phyloP scores from a whole-genome alignment of 2,329 filamentous ascomycete genomes.

The Periconia sp. region DNA sequence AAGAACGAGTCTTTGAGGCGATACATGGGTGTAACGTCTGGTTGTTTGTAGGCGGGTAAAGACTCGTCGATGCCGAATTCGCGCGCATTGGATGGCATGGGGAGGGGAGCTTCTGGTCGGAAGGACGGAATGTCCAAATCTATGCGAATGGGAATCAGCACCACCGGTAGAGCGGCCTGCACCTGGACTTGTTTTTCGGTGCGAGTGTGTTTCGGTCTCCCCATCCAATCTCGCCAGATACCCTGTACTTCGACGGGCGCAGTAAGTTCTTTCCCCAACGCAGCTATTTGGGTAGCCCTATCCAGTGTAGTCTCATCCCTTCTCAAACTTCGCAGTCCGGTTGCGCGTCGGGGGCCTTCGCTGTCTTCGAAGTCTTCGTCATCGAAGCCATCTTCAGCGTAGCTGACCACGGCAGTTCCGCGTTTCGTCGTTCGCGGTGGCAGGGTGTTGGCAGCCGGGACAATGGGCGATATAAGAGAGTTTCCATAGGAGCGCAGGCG shows the following conservation, averaged over 20 bases:
- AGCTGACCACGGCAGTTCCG: conserved; percentile 95
- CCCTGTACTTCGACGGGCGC: conserved; percentile 82
- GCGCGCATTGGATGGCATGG: conserved; percentile 61
- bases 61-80: conserved; percentile 67
- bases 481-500: conserved; percentile 89
- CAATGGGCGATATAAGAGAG: conserved; percentile 82
- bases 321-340: conserved; percentile 79
- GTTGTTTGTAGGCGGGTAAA: conserved; percentile 75
- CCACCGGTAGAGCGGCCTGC: conserved; percentile 78
- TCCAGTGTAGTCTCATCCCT: conserved; percentile 66
- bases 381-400: conserved; percentile 93
- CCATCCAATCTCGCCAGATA: conserved; percentile 95
- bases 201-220: conserved; percentile 60
- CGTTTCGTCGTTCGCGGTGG: conserved; percentile 89
- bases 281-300: conserved; percentile 68
- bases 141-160: conserved; percentile 92
- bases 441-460: conserved; percentile 68
- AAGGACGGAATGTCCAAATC: conserved; percentile 88
- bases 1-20: conserved; percentile 92
- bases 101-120: conserved; percentile 66
- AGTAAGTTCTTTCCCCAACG: conserved; percentile 79
- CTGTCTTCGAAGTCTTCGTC: conserved; percentile 76
- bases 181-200: conserved; percentile 64
- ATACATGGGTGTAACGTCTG: conserved; percentile 80
- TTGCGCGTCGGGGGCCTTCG: conserved; percentile 70